These are phyloP conservation scores for Globisporangium nagaii DNA, from an alignment of 352 stramenopile genomes.

Conservation along the genomic window DNA sequence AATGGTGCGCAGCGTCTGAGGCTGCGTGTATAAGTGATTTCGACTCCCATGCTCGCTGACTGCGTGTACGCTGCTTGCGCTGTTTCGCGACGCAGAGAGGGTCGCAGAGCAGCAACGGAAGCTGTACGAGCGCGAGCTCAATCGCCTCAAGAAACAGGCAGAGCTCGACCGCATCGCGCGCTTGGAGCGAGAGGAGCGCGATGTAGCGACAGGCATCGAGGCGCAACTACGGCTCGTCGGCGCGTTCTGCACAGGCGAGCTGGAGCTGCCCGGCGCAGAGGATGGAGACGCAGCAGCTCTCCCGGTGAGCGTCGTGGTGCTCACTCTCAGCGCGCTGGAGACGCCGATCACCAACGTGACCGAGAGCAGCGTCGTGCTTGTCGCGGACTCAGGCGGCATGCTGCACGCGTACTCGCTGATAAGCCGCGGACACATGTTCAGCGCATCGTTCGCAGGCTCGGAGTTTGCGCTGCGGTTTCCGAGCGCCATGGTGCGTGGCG, in stretches of 20 bases:
- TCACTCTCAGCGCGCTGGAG: conserved; percentile 20
- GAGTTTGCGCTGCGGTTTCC: conserved; percentile 9
- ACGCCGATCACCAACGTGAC: conserved; percentile 18
- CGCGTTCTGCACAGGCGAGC: conserved; percentile 38
- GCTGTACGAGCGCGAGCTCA: conserved; percentile 27
- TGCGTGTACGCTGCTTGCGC: not conserved
- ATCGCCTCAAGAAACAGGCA: conserved; percentile 12
- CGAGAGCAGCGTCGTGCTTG: conserved; percentile 27
- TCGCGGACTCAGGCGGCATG: conserved; percentile 20
- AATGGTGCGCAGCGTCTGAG: conserved; percentile 19
- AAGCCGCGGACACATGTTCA: conserved; percentile 19
- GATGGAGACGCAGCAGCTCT: conserved; percentile 3
- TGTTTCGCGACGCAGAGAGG: conserved; percentile 19
- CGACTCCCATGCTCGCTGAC: not conserved
- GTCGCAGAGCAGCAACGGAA: conserved; percentile 28
- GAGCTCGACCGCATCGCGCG: conserved; percentile 37
- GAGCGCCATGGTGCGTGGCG: conserved; percentile 13
- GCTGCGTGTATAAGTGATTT: not conserved
- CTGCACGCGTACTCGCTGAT: conserved; percentile 31
- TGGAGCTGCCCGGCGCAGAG: conserved; percentile 13
- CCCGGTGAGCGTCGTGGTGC: conserved; percentile 20
- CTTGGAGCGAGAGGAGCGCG: conserved; percentile 32
- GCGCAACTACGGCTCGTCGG: conserved; percentile 38
- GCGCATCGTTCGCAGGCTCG: conserved; percentile 6
- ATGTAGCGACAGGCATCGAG: conserved; percentile 31